Base-by-base conservation (phyloP, 805 yeast genomes). In the Kurtzmaniella fragi region DNA sequence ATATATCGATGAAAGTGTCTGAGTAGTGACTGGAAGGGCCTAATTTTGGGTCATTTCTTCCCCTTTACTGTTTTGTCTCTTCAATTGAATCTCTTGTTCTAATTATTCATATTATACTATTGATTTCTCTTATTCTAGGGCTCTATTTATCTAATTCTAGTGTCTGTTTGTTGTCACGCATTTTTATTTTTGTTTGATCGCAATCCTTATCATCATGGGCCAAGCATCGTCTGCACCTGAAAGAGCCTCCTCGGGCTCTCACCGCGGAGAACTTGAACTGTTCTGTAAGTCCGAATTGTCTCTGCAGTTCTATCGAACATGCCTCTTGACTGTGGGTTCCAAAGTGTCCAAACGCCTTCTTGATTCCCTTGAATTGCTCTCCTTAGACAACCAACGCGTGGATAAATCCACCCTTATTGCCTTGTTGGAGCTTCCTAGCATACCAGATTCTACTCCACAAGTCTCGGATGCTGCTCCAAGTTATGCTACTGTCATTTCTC, bases 271-370 rank as follows among this genome's bases (percentile, higher is more conserved):
- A 35, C 36, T 49, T 11, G 49, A 45, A 28, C 50, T 42, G 43
- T 49, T 48, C 46, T 35, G 57, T 17, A 51, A 53, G 32, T 38
- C 41, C 6, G 50, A 61, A 30, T 20, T 57, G 4, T 29, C 38
- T 2, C 46, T 49, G n/a, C 38, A 49, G 29, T 61, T 60, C 40
- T 49, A 42, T 20, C 33, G 40, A 3, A 38, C 51, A 33, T 49
- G 54, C 30, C 32, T 48, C 12, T 28, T 42, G 8, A 37, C 46
- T 6, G 39, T 61, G 4, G 40, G 45, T 31, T 44, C 55, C 1
- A 38, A 45, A 5, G 67, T 62, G 37, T 36, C 49, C 12, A 46
- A 42, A 14, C 28, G 50, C 4, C 41, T 57, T 17, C 43, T 49
- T 11, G 32, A 45, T 29, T 50, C 43, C 27, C 39, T 43, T 14